Base-by-base conservation (phyloP, 2,329 filamentous ascomycete genomes). In the Arthrobotrys musiformis region DNA sequence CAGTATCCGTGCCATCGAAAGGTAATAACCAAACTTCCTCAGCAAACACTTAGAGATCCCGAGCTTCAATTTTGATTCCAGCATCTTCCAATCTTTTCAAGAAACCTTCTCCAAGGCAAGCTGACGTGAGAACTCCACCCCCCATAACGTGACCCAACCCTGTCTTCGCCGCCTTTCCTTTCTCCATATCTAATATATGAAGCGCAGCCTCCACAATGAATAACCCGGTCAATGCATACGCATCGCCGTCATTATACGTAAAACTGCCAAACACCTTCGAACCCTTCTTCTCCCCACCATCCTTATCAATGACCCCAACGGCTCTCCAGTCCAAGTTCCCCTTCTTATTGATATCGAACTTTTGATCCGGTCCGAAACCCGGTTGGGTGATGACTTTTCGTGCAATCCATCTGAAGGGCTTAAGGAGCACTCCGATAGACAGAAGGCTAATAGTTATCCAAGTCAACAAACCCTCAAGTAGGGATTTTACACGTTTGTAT, bases 401-500 rank as follows among this genome's bases (percentile, higher is more conserved):
- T 1, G 77, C 76, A 19, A 80, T 48, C 79, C 80, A 81, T 28
- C 80, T 66, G 3, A 84, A 68, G 3, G 82, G 80, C 6, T 81
- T 81, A 19, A 84, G 70, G 2, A 81, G 62, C 5, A 83, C 78
- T 2, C 89, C 79, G 0, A 86, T 6, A 0, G 82, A 81, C 4
- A 85, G 83, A 5, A 88, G 24, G 1, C 85, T 67, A 15, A 90
- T 73, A 0, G 83, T 82, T 78, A 86, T 85, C 80, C 91, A 88
- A 26, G 87, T 81, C 0, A 83, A 79, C 2, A 89, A 81, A 6
- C 87, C 89, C 7, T 83, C 82, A 7, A 89, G 79, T 83, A 85
- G 85, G 81, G 86, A 88, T 6, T 85, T 84, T 2, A 86, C 84
- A 78, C 84, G 86, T 81, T 85, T 84, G 81, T 87, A 88, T 82